Percentiles rank a stretch among this genome's conserved stretches.
Evolutionary conservation across 1,284 basidiomycete species (phyloP).

Genomic region (Marasmius tenuissimus): DNA sequence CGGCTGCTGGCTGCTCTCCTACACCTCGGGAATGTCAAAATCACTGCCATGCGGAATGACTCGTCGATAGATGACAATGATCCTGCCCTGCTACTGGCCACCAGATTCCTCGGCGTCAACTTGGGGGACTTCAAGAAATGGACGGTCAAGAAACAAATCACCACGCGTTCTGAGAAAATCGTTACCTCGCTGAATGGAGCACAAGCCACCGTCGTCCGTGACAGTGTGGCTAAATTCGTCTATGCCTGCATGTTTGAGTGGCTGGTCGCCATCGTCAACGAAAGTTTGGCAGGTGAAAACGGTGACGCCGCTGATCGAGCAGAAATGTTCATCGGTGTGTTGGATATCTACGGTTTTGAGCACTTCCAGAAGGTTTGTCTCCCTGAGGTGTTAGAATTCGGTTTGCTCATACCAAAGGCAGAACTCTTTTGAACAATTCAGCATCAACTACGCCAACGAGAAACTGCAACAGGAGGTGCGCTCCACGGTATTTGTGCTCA

Average conservation of each 20-base stretch:
- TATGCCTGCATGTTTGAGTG: constrained; percentile 99
- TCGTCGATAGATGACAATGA: constrained; percentile 87
- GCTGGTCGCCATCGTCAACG: constrained; percentile 97
- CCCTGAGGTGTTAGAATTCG: background rate
- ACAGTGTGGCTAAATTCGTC: constrained; percentile 97
- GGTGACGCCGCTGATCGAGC: constrained; percentile 83
- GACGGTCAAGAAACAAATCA: constrained; percentile 98
- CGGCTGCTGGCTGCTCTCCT: constrained; percentile 90
- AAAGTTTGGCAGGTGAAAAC: constrained; percentile 89
- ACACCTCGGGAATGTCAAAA: constrained; percentile 95
- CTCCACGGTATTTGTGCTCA: background rate
- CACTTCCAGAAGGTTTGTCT: constrained; percentile 84
- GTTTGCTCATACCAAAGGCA: constrained; percentile 23
- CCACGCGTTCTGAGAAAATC: constrained; percentile 94
- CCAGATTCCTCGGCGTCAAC: constrained; percentile 88
- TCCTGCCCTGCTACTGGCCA: constrained; percentile 77
- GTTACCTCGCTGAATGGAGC: constrained; percentile 83
- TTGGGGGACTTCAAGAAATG: constrained; percentile 97
- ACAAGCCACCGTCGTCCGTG: constrained; percentile 94
- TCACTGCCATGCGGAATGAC: constrained; percentile 82
- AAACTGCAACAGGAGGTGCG: constrained; percentile 92
- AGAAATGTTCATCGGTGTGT: constrained; percentile 98
- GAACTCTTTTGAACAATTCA: constrained; percentile 99
- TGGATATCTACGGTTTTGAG: constrained; percentile 97
- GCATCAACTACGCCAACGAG: constrained; percentile 99